Evolutionary conservation across 495 filamentous ascomycete genomes (phyloP), one percentile per base, ranked within the genome.

Genomic region (Talaromyces adpressus): DNA sequence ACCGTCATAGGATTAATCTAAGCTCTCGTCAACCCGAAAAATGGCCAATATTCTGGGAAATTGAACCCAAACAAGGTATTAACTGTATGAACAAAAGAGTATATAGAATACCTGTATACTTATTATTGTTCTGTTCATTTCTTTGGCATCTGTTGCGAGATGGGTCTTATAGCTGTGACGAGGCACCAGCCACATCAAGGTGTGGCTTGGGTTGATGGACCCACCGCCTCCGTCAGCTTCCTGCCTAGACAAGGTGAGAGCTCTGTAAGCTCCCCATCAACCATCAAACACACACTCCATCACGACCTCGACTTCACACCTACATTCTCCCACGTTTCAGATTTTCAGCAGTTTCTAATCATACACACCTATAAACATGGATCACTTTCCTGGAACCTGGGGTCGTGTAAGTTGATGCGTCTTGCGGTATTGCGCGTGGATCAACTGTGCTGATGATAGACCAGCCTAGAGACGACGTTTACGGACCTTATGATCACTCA

Each of bases 311-410:
- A 58, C 56, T 36, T 32, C 20, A 25, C 51, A 6, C 2, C 57
- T 32, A 12, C 59, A 12, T 52, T 27, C 41, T 16, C 23, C 39
- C 11, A 47, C 39, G 8, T 49, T 8, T 18, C 45, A 49, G 6
- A 49, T 1, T 20, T 22, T 18, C 2, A 49, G 45, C 16, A 22
- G n/a, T 20, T 9, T 20, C 7, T 18, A 49, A 7, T 20, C 18
- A 30, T 16, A 23, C 7, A 8, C 5, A 32, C 11, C 1, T 62
- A 30, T 61, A 49, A 76, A 63, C 63, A 98, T 98, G 93, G 93
- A 97, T 75, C 93, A 98, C 79, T 85, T 91, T 73, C 93, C 93
- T 64, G 90, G 96, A 86, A 88, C 87, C 69, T 98, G 93, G 93
- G 93, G 93, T 73, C 89, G 93, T 78, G 94, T 97, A 91, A 72